These are phyloP conservation scores for Blastobotrys serpentis DNA, from an alignment of 1,139 yeast species.

Conservation along the genomic window DNA sequence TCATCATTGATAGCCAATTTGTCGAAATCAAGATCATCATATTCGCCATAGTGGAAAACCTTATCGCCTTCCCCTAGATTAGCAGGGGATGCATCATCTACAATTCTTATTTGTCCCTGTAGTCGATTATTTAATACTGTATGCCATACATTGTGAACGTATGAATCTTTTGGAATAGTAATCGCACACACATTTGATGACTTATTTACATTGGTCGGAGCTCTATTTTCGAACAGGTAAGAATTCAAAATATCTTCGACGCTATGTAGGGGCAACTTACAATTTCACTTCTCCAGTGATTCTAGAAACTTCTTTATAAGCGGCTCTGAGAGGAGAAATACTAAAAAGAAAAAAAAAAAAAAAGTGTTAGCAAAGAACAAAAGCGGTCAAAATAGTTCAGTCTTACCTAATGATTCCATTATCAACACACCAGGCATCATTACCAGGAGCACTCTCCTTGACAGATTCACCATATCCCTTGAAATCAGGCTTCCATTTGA, in stretches of 20 bases:
- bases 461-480: slow-evolving; percentile 63
- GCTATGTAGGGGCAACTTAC: slow-evolving; percentile 26
- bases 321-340: slow-evolving; percentile 52
- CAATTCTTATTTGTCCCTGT: slow-evolving; percentile 1
- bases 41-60: slow-evolving; percentile 80
- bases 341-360: slow-evolving; percentile 12
- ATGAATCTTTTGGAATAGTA: slow-evolving; percentile 35
- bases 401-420: slow-evolving; percentile 41
- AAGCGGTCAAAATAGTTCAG: background rate
- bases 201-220: background rate
- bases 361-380: slow-evolving; percentile 4
- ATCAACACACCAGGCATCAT: slow-evolving; percentile 49
- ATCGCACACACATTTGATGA: slow-evolving; percentile 7
- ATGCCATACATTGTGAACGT: slow-evolving; percentile 58
- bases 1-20: slow-evolving; percentile 43
- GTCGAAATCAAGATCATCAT: slow-evolving; percentile 84
- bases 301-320: slow-evolving; percentile 56
- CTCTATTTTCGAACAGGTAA: background rate
- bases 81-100: background rate
- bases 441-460: slow-evolving; percentile 47
- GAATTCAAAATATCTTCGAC: background rate
- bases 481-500: slow-evolving; percentile 84
- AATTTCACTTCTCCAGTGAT: slow-evolving; percentile 55
- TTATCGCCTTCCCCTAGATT: slow-evolving; percentile 26
- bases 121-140: slow-evolving; percentile 41